Conservation (phyloP, 805 yeast species). For the Metschnikowia rubicola region DNA sequence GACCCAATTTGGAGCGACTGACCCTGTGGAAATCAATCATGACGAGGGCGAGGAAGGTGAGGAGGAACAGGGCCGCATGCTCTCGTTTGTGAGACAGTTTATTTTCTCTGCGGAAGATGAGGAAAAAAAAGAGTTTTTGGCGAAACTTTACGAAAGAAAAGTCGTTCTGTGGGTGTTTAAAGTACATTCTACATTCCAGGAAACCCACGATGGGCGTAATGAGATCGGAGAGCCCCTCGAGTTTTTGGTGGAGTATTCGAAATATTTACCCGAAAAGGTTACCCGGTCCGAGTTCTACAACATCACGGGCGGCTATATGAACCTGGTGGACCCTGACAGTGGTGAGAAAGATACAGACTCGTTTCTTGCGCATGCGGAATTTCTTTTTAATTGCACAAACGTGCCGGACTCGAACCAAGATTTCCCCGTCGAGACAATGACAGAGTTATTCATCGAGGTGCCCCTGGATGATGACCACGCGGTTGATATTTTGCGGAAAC, state of each 20-base stretch:
- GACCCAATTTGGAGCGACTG: background rate
- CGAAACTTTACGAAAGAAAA: background rate
- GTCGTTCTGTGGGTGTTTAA: conserved; percentile 7
- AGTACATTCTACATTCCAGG: conserved; percentile 7
- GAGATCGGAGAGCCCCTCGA: conserved; percentile 7
- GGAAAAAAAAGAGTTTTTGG: conserved; percentile 18
- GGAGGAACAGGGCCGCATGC: conserved; percentile 12
- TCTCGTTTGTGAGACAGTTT: conserved; percentile 32
- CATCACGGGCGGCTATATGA: background rate
- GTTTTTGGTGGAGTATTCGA: conserved; percentile 8
- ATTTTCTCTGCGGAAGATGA: conserved; percentile 24
- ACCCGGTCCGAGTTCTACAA: background rate
- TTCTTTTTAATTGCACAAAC: conserved; percentile 21
- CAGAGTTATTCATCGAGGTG: conserved; percentile 1
- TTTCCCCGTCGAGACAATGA: conserved; percentile 1
- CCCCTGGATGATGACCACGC: background rate
- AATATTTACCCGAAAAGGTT: conserved; percentile 2
- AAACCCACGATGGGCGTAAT: conserved; percentile 1
- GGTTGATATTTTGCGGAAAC: conserved; percentile 15
- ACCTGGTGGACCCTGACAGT: background rate
- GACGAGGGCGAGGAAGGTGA: conserved; percentile 1
- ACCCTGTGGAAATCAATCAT: conserved; percentile 1
- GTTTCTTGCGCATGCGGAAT: conserved; percentile 6
- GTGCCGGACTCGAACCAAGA: conserved; percentile 13
- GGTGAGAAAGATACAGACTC: background rate